Percentiles rank a stretch among this genome's conserved stretches.
phyloP scores from a whole-genome alignment of 352 stramenopile genomes.

The Phytophthora colocasiae region DNA sequence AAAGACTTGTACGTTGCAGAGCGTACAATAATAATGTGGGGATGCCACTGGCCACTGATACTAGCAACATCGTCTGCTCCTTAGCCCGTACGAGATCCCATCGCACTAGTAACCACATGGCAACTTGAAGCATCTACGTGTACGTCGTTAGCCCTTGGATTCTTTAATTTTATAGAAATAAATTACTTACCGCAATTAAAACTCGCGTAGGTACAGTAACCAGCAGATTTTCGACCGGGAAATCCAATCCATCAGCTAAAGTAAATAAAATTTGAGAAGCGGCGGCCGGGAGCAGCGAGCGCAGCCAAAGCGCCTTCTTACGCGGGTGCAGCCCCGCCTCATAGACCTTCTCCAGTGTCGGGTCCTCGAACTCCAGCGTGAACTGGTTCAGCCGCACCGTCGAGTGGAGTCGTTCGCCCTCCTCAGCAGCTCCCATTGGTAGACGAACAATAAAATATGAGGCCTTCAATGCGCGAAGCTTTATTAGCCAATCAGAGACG shows the following conservation, averaged over 20 bases:
- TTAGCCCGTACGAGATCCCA: constrained; percentile 75
- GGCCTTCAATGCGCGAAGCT: background rate
- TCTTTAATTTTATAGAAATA: constrained; percentile 16
- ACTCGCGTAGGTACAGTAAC: constrained; percentile 77
- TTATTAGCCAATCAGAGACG: constrained; percentile 5
- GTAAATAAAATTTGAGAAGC: constrained; percentile 81
- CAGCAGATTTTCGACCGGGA: constrained; percentile 68
- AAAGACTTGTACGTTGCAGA: constrained; percentile 73
- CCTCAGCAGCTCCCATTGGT: background rate
- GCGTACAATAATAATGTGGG: constrained; percentile 72
- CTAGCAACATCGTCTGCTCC: constrained; percentile 77
- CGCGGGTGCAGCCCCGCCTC: constrained; percentile 67
- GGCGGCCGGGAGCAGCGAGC: constrained; percentile 76
- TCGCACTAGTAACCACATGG: constrained; percentile 79
- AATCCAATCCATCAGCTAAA: constrained; percentile 73
- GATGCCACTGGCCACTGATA: constrained; percentile 77
- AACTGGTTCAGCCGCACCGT: constrained; percentile 86
- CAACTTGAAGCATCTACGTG: constrained; percentile 67
- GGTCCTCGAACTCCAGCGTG: constrained; percentile 81
- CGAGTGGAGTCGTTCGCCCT: constrained; percentile 57
- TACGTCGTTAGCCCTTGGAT: background rate
- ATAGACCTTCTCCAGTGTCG: constrained; percentile 68
- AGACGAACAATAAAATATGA: constrained; percentile 6
- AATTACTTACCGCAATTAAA: constrained; percentile 54
- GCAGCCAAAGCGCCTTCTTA: constrained; percentile 87